Base-by-base conservation (phyloP, 179 eudicot species). In the Beta macrorhiza region DNA sequence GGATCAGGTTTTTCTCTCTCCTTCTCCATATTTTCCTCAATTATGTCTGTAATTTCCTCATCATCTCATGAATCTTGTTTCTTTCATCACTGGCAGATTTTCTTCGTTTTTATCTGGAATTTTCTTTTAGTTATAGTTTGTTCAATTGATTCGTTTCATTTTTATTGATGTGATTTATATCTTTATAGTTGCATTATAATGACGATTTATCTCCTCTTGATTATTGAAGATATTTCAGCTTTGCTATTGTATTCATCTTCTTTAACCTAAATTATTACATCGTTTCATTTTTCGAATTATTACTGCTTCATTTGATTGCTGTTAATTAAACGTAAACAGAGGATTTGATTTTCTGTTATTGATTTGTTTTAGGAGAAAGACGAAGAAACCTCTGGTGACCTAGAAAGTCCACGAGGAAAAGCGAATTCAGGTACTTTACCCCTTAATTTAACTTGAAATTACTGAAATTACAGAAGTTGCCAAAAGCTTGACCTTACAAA, bases 381-480 rank as follows among this genome's bases (percentile, higher is more conserved):
- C 42, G 91, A 73, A 79, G 89, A 80, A 58, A 77, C 80, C 80
- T 77, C 63, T 11, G 83, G 81, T 44, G 92, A 92, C 84, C 19
- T 89, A 44, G 98, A 93, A 84, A 84, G 77, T 80, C 74, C 70
- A 75, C 84, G 85, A 47, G 93, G 91, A 70, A 93, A 89, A 82
- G 62, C 89, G 79, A 90, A 72, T 53, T 88, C 87, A 81, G 91
- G 90, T 79, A 49, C 16, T 11, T 72, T 58, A 61, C 16, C 57
- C 17, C 19, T 5, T 2, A 14, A n/a, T 32, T 52, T 19, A 5
- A 16, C 14, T 45, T 5, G 32, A 58, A 49, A 51, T 29, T 37
- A 12, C 20, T 69, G 17, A 63, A 17, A 51, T 29, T 37, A 12
- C 0, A 1, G 29, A 65, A 32, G 14, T 67, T 53, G 32, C 29